These are phyloP conservation scores for Asclepias syriaca DNA, from an alignment of 257 asterid genomes.

Conservation along the genomic window DNA sequence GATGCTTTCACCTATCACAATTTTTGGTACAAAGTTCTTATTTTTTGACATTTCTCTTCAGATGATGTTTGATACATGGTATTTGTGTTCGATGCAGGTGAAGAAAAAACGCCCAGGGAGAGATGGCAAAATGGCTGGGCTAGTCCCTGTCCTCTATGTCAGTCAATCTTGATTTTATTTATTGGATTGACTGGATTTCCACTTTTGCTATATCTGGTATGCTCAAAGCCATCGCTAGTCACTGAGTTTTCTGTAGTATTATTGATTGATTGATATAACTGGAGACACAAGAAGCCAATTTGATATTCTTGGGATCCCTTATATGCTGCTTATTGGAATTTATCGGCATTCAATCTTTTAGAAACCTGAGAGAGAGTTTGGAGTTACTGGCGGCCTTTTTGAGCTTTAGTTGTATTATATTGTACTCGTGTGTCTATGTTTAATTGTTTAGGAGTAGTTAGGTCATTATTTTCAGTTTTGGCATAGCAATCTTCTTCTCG, in stretches of 20 bases:
- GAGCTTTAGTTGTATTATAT: background rate
- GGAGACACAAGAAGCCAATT: background rate
- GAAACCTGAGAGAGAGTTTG: background rate
- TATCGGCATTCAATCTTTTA: background rate
- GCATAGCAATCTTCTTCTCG: background rate
- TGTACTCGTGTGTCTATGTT: background rate
- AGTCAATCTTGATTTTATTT: slow-evolving; percentile 49
- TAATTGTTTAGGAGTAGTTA: background rate
- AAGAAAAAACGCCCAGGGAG: slow-evolving; percentile 93
- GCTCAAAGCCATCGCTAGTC: background rate
- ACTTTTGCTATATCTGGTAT: background rate
- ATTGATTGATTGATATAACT: background rate
- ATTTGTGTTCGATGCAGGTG: slow-evolving; percentile 49
- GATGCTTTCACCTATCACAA: background rate
- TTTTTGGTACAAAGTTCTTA: background rate
- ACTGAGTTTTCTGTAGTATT: slow-evolving; percentile 5
- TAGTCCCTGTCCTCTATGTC: slow-evolving; percentile 96
- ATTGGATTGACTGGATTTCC: background rate
- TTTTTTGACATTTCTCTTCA: background rate
- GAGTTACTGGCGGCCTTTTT: background rate
- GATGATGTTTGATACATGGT: background rate
- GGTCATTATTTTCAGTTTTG: slow-evolving; percentile 2
- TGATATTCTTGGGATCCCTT: background rate
- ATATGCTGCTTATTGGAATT: background rate
- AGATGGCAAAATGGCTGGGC: slow-evolving; percentile 97